Conservation (phyloP, 192 early-diverging fungal genomes). For the Spinellus fusiger region DNA sequence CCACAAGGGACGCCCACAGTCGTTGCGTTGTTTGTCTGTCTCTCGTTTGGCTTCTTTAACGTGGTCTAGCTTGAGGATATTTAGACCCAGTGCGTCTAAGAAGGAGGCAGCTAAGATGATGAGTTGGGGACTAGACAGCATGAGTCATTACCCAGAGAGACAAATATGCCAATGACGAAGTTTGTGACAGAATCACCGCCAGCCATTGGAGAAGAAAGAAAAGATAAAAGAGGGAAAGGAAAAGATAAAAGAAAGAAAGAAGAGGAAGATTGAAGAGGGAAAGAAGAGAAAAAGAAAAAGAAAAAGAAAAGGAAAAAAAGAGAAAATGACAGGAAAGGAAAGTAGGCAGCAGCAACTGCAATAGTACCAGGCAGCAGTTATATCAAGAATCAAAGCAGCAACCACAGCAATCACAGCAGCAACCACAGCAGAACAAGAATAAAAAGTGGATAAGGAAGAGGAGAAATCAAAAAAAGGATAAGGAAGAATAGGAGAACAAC, state of each 20-base stretch:
- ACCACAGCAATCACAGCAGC: background rate
- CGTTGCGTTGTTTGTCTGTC: slow-evolving; percentile 37
- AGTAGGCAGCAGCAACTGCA: background rate
- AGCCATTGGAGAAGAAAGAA: slow-evolving; percentile 8
- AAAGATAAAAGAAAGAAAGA: slow-evolving; percentile 4
- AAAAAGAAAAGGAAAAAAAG: background rate
- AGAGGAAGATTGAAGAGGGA: background rate
- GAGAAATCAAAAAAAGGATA: background rate
- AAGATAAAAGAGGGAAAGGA: background rate
- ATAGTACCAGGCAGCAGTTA: too few species aligned
- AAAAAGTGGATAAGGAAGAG: background rate
- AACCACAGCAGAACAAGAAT: background rate
- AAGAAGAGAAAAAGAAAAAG: background rate
- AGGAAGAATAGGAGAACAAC: background rate
- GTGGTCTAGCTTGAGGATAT: slow-evolving; percentile 53
- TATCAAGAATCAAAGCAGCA: background rate
- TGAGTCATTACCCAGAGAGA: slow-evolving; percentile 18
- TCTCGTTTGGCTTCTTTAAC: slow-evolving; percentile 36
- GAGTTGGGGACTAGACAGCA: background rate
- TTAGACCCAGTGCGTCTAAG: slow-evolving; percentile 52
- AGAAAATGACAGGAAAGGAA: background rate
- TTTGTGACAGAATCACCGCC: slow-evolving; percentile 19
- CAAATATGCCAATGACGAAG: slow-evolving; percentile 30
- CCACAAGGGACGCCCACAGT: slow-evolving; percentile 55
- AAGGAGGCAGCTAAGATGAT: slow-evolving; percentile 17